Evolutionary conservation across 495 filamentous ascomycete species (phyloP).

Genomic region (Penicillium riverlandense): DNA sequence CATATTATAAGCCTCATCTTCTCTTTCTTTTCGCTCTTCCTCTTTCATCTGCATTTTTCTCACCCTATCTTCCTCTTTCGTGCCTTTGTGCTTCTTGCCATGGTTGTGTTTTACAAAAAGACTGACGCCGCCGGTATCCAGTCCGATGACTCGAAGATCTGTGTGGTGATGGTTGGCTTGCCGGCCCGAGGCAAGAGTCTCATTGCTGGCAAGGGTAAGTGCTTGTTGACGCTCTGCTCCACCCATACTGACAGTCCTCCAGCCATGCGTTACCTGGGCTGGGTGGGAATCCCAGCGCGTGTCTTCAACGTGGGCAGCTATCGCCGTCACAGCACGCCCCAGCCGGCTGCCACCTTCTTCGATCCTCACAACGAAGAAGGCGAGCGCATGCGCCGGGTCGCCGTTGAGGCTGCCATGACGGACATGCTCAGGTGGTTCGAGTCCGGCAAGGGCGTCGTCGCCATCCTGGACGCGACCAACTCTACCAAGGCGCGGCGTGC

Average conservation of each 20-base stretch:
- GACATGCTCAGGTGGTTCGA: slow-evolving; percentile 93
- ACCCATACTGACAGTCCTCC: background rate
- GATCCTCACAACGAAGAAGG: slow-evolving; percentile 81
- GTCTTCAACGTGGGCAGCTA: slow-evolving; percentile 97
- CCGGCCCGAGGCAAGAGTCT: slow-evolving; percentile 94
- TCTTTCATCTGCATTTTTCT: background rate
- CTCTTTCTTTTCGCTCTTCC: background rate
- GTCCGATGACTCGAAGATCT: slow-evolving; percentile 92
- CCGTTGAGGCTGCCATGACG: slow-evolving; percentile 78
- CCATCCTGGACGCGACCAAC: slow-evolving; percentile 93
- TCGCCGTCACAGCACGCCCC: slow-evolving; percentile 76
- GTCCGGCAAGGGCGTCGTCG: slow-evolving; percentile 65
- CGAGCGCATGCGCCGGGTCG: slow-evolving; percentile 77
- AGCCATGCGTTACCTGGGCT: slow-evolving; percentile 93
- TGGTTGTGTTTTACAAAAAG: background rate
- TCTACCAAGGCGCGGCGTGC: slow-evolving; percentile 79
- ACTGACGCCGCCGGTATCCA: slow-evolving; percentile 35
- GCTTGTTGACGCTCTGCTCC: background rate
- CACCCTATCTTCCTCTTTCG: background rate
- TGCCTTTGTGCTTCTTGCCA: background rate
- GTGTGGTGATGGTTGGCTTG: slow-evolving; percentile 97
- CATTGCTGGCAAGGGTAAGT: slow-evolving; percentile 90
- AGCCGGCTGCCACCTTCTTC: slow-evolving; percentile 87
- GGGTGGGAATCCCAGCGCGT: slow-evolving; percentile 87
- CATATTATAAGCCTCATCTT: background rate